These are phyloP conservation scores for Flaveria trinervia DNA, from an alignment of 129 eudicot species.

Conservation along the genomic window DNA sequence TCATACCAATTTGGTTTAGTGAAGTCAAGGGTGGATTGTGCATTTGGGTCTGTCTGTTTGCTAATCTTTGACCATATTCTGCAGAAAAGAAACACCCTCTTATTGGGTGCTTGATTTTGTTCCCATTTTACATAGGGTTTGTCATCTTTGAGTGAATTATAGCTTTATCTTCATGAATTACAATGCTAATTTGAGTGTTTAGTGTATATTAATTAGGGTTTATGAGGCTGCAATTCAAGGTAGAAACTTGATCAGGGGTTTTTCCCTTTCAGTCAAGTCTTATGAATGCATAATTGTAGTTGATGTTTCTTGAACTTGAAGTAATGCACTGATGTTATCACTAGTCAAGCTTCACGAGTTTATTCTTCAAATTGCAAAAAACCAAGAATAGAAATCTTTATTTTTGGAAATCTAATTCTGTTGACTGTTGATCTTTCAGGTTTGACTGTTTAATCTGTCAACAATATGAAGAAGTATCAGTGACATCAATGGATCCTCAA, in stretches of 20 bases:
- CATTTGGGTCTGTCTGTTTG: conserved; percentile 16
- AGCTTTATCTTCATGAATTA: no score
- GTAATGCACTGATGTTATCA: background rate
- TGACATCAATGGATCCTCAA: conserved; percentile 86
- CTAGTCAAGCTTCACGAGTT: no score
- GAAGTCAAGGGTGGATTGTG: no score
- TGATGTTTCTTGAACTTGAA: conserved; percentile 25
- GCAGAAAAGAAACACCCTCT: conserved; percentile 7
- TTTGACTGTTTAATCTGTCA: conserved; percentile 22
- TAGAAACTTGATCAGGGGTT: conserved; percentile 16
- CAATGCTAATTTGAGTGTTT: background rate
- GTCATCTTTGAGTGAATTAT: background rate
- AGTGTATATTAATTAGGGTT: conserved; percentile 24
- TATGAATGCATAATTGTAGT: conserved; percentile 14
- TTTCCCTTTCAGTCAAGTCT: background rate
- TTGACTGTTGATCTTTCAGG: conserved; percentile 26
- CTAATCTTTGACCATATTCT: conserved; percentile 21
- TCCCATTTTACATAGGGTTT: background rate
- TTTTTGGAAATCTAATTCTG: conserved; percentile 11
- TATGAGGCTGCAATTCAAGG: conserved; percentile 28
- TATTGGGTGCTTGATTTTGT: conserved; percentile 7
- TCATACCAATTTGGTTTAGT: background rate
- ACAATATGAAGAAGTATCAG: conserved; percentile 42
- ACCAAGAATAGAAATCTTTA: background rate
- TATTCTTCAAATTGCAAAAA: background rate